Base-by-base conservation (phyloP, 495 filamentous ascomycete species). In the Xylaria flabelliformis region DNA sequence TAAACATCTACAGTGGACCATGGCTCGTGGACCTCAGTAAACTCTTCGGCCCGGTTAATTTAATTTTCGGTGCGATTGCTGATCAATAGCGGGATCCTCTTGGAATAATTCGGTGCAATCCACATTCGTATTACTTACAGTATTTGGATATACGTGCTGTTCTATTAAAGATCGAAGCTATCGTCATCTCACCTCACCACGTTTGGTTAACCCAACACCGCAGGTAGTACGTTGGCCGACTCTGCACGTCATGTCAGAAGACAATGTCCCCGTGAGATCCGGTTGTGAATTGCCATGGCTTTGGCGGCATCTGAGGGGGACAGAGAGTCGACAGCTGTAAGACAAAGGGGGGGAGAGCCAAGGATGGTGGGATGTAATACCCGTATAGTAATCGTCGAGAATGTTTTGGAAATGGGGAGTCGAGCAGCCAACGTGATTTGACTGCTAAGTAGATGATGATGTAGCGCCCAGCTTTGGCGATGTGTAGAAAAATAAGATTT, bases 21-120 rank as follows among this genome's bases (percentile, higher is more conserved):
- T 39, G 36, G 36, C 36, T 39, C 36, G 6, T 39, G 36, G 36
- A 39, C 36, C 36, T 39, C 36, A 39, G 36, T 39, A 39, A 39
- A 29, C 34, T 13, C 58, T 63, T 70, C 68, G 68, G 68, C 44
- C 68, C 68, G 68, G 68, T 36, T 70, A 13, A 70, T 70, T 48
- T 63, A 63, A 42, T 62, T 3, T 8, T 50, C 56, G 42, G 55
- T 70, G 55, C 55, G 19, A 42, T 58, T 69, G 66, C 36, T 46
- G 21, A 8, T 59, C 56, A 12, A 15, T 10, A 10, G 13, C 55
- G 26, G 55, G 3, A 17, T 32, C 17, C 13, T 42, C 34, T 56
- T 56, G 19, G 12, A 56, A 55, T 34, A 56, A 56, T 50, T 29
- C 12, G 17, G 17, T 36, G n/a, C 50, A 21, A 67, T 44, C 36